Evolutionary conservation across 768 basidiomycete species (phyloP), one percentile per base, ranked within the genome.

Genomic region (Arthromyces matolae): DNA sequence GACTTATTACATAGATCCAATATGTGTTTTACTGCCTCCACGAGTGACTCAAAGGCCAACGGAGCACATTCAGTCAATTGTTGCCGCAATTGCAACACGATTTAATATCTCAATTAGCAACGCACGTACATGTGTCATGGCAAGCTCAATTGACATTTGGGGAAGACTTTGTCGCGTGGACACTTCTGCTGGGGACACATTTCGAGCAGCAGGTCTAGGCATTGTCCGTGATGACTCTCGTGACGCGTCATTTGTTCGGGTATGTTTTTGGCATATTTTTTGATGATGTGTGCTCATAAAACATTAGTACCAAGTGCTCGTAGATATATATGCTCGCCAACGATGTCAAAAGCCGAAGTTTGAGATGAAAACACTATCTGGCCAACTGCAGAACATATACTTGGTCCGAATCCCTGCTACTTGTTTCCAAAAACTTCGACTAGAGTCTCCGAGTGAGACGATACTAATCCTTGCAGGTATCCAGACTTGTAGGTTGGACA

Each of bases 201-300:
- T 46, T 10, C 31, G 24, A 8, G 45, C 33, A 7, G n/a, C 16
- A 2, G 35, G 35, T 23, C 33, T 46, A 13, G 35, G 19, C 9
- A 12, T 16, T 10, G 19, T 10, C 8, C 8, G 16, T 9, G n/a
- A 16, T 10, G 45, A 46, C 19, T 20, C 16, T 18, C 31, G 45
- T 12, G 45, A 46, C 24, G 33, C 27, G 9, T 28, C 45, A 9
- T 46, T 38, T 25, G 32, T 46, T 38, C 34, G 45, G 7, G 45
- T 46, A 14, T 24, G 35, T 20, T 19, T 31, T 8, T 31, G 29
- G 29, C 8, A 31, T 31, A 14, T 14, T 31, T 8, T 31, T 31
- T 8, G 29, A 8, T 31, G 29, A 31, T n/a, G n/a, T 31, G 14
- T 14, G 14, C 29, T 31, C 14, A 8, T 31, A 8, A 14, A 8